A percentile compares a stretch with the other conserved stretches of the same genome.
phyloP scores from a whole-genome alignment of 2,329 filamentous ascomycete genomes.

The Colletotrichum higginsianum region DNA sequence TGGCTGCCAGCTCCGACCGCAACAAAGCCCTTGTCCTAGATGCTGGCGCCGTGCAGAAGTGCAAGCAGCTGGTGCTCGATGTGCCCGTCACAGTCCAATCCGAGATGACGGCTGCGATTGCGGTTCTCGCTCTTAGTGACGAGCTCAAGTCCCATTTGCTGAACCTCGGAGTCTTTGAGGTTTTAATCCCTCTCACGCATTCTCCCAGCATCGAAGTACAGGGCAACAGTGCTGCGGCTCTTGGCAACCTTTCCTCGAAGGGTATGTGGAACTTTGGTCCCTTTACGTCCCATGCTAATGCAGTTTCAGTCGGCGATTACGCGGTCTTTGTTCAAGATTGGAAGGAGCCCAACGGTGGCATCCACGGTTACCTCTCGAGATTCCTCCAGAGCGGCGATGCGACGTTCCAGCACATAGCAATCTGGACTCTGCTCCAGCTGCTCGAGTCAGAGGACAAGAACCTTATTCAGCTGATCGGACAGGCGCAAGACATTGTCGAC shows the following conservation, averaged over 20 bases:
- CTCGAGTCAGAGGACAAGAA: constrained; percentile 95
- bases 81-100: constrained; percentile 96
- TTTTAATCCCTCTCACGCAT: constrained; percentile 94
- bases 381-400: constrained; percentile 96
- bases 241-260: constrained; percentile 97
- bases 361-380: constrained; percentile 93
- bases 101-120: constrained; percentile 99
- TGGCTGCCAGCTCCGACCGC: constrained; percentile 95
- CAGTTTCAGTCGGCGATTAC: constrained; percentile 86
- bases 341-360: constrained; percentile 92
- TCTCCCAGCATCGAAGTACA: constrained; percentile 98
- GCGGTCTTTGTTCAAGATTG: constrained; percentile 96
- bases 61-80: constrained; percentile 94
- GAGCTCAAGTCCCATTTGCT: constrained; percentile 94
- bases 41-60: constrained; percentile 97
- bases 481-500: constrained; percentile 90
- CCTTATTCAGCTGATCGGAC: constrained; percentile 89
- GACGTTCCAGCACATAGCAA: constrained; percentile 99
- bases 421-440: constrained; percentile 96
- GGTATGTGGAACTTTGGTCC: constrained; percentile 67
- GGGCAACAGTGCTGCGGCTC: constrained; percentile 95
- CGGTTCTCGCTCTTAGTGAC: constrained; percentile 93
- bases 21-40: constrained; percentile 99
- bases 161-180: constrained; percentile 94
- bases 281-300: constrained; percentile 35